These are phyloP conservation scores for Cunninghamia lanceolata DNA, from an alignment of 75 land plant species.

Conservation along the genomic window DNA sequence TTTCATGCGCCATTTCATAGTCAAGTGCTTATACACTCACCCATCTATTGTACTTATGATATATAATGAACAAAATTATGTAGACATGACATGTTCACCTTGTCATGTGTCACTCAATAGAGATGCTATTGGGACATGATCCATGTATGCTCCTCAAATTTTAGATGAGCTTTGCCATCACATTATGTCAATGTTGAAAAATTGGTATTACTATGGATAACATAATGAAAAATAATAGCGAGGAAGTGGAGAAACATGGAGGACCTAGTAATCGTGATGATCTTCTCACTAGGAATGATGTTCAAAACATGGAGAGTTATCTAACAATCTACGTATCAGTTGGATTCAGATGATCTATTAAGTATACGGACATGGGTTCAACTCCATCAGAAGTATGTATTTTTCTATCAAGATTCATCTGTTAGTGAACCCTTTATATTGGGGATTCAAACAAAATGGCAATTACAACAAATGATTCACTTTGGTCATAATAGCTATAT, in stretches of 20 bases:
- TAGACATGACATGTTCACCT: constrained; percentile 26
- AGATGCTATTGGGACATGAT: constrained; percentile 39
- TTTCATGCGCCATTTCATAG: constrained; percentile 49
- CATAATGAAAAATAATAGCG: constrained; percentile 32
- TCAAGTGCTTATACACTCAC: constrained; percentile 39
- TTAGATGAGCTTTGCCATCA: constrained; percentile 32
- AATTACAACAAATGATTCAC: constrained; percentile 51
- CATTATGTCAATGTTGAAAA: constrained; percentile 42
- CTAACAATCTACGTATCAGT: constrained; percentile 18
- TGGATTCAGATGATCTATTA: constrained; percentile 21
- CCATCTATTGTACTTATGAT: constrained; percentile 48
- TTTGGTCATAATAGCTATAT: constrained; percentile 44
- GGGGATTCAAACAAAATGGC: constrained; percentile 69
- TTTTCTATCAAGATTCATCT: no score
- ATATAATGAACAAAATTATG: constrained; percentile 41
- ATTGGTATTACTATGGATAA: constrained; percentile 37
- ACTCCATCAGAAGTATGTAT: constrained; percentile 33
- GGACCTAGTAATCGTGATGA: no score
- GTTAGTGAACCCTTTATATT: no score
- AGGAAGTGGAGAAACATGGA: no score
- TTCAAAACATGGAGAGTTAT: constrained; percentile 30
- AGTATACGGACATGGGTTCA: constrained; percentile 37
- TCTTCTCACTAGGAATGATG: no score
- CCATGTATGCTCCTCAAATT: no score
- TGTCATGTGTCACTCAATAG: constrained; percentile 46